Conservation (phyloP, 352 stramenopile genomes). For the Globisporangium cystogenes region DNA sequence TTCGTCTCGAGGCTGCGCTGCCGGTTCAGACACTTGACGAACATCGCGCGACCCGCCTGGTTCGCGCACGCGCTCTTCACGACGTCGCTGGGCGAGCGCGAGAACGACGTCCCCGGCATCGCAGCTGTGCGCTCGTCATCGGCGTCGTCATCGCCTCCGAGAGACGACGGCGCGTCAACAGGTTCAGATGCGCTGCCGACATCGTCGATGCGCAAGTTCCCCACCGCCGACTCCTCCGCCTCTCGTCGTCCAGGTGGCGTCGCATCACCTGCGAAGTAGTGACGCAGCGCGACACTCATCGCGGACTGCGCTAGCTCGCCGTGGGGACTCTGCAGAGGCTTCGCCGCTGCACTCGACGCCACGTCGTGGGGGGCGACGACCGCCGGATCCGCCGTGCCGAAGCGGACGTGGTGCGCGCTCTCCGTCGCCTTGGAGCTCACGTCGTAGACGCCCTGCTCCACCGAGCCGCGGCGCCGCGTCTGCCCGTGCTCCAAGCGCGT, state of each 20-base stretch:
- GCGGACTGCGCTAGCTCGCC: constrained; percentile 47
- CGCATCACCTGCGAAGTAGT: constrained; percentile 41
- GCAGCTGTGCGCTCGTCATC: no score
- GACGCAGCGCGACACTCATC: constrained; percentile 44
- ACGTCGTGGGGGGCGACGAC: constrained; percentile 11
- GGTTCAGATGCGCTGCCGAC: not conserved
- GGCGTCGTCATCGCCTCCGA: not conserved
- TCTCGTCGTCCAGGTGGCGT: not conserved
- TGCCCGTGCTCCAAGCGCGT: constrained; percentile 26
- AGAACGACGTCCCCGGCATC: not conserved
- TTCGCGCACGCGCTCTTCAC: constrained; percentile 23
- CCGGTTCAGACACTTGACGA: constrained; percentile 78
- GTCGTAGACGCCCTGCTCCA: constrained; percentile 14
- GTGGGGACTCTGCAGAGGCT: constrained; percentile 26
- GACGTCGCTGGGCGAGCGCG: not conserved
- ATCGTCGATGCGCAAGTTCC: not conserved
- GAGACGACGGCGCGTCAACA: not conserved
- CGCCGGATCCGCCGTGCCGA: constrained; percentile 14
- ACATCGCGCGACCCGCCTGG: constrained; percentile 45
- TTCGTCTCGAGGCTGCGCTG: constrained; percentile 79
- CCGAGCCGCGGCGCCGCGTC: constrained; percentile 5
- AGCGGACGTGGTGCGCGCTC: constrained; percentile 2
- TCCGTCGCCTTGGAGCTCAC: not conserved
- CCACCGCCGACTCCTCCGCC: not conserved
- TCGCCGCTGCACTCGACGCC: not conserved